Conservation (phyloP, 805 yeast genomes). For the Komagataella mondaviorum region DNA sequence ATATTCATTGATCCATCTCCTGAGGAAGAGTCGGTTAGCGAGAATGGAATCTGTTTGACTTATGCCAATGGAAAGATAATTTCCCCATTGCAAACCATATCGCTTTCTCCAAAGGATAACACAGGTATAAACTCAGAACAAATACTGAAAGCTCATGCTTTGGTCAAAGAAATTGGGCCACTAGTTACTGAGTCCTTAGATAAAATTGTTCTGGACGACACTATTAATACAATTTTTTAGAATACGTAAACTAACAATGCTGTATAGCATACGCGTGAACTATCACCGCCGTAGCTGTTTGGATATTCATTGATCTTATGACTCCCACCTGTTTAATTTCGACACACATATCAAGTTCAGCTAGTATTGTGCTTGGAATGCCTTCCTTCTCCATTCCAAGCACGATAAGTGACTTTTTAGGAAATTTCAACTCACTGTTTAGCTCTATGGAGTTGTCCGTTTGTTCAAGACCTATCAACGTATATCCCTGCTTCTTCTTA, state of each 20-base stretch:
- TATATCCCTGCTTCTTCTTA: constrained; percentile 66
- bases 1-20: constrained; percentile 73
- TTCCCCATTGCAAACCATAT: constrained; percentile 63
- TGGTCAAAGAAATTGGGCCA: constrained; percentile 50
- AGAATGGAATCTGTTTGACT: constrained; percentile 66
- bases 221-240: background rate
- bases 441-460: constrained; percentile 79
- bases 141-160: constrained; percentile 37
- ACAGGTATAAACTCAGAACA: constrained; percentile 40
- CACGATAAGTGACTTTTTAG: constrained; percentile 62
- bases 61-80: constrained; percentile 57
- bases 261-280: constrained; percentile 81
- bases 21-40: constrained; percentile 83
- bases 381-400: constrained; percentile 88
- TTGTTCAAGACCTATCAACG: constrained; percentile 83
- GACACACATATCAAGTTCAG: constrained; percentile 74
- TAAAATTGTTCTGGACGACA: constrained; percentile 24
- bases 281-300: constrained; percentile 90
- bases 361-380: constrained; percentile 72
- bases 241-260: constrained; percentile 28
- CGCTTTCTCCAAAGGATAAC: constrained; percentile 34
- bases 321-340: constrained; percentile 91
- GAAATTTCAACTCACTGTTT: constrained; percentile 53
- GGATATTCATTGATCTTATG: constrained; percentile 90
- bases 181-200: constrained; percentile 49